Percentiles rank a stretch among this genome's conserved stretches.
These are phyloP conservation scores for Thielaviopsis populi DNA, from an alignment of 2,329 filamentous ascomycete genomes.

Conservation along the genomic window DNA sequence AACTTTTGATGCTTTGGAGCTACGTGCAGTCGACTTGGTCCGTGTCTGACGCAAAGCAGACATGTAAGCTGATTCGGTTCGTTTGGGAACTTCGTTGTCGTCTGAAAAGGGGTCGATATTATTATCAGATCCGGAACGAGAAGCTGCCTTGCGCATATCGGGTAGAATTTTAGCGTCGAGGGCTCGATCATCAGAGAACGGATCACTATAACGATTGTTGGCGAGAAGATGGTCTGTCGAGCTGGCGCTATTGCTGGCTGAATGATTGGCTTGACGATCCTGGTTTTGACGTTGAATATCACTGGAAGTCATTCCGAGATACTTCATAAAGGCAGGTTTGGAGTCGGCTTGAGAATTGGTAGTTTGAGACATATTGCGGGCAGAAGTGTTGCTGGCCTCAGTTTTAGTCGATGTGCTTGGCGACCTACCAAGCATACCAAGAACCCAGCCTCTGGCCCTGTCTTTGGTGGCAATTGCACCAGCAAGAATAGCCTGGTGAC, in stretches of 20 bases:
- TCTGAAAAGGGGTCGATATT: conserved; percentile 32
- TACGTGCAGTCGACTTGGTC: conserved; percentile 27
- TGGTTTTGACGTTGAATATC: conserved; percentile 28
- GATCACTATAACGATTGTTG: conserved; percentile 28
- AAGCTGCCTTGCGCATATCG: conserved; percentile 1
- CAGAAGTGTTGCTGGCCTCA: conserved; percentile 6
- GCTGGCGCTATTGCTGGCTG: conserved; percentile 23
- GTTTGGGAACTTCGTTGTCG: conserved; percentile 29
- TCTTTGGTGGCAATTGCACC: conserved; percentile 23
- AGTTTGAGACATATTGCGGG: not conserved
- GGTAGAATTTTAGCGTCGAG: conserved; percentile 23
- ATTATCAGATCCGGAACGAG: conserved; percentile 22
- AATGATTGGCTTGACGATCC: conserved; percentile 23
- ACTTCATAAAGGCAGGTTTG: conserved; percentile 32
- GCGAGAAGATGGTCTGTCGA: conserved; percentile 29
- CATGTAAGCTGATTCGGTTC: conserved; percentile 30
- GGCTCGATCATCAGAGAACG: conserved; percentile 36
- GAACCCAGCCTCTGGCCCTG: conserved; percentile 20
- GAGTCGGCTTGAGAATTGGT: not conserved
- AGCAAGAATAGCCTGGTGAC: conserved; percentile 20
- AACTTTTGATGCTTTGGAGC: conserved; percentile 21
- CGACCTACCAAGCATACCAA: conserved; percentile 17
- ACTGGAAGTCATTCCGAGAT: conserved; percentile 30
- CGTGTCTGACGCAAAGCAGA: conserved; percentile 35
- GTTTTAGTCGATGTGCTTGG: not conserved